Evolutionary conservation across 495 filamentous ascomycete genomes (phyloP), one percentile per base, ranked within the genome.

Genomic region (Aspergillus olivimuriae): DNA sequence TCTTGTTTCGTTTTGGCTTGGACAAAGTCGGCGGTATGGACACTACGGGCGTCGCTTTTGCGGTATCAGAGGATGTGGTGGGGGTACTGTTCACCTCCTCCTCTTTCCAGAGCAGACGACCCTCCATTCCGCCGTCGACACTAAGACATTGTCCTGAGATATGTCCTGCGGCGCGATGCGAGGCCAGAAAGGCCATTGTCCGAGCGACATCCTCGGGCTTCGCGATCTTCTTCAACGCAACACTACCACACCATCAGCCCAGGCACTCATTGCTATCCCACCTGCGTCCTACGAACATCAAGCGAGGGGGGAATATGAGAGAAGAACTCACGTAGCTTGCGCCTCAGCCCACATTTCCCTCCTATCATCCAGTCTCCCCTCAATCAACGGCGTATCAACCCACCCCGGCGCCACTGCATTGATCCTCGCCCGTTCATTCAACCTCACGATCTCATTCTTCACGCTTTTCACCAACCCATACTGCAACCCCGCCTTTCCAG

Each of bases 351-450:
- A 74, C 54, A 70, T 56, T 48, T 74, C 68, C 34, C 50, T 57
- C 17, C 62, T 59, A 46, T 74, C 70, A 45, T 75, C 68, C 23
- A 75, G 47, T n/a, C 70, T 53, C 18, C 65, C 71, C 17, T 64
- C 60, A 36, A 71, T 73, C 23, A 73, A 41, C 16, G 61, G 58
- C 18, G 72, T 73, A 40, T 75, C 61, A 0, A 74, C 65, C 69
- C 70, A 74, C 10, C 70, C 73, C 26, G 68, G 66, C 16, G 71
- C 68, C 10, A 81, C 71, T 12, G 71, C 73, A 59, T 81, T 80
- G 41, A 81, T 76, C 17, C 77, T 59, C 4, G 65, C 77, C 46
- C 66, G 66, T 1, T 51, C 39, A 45, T 79, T 77, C 37, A 81
- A 48, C 18, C 60, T 58, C 24, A 73, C 62, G 31, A 80, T 76